phyloP scores from a whole-genome alignment of 108 stramenopile genomes.

The Stephanodiscus minutulus region DNA sequence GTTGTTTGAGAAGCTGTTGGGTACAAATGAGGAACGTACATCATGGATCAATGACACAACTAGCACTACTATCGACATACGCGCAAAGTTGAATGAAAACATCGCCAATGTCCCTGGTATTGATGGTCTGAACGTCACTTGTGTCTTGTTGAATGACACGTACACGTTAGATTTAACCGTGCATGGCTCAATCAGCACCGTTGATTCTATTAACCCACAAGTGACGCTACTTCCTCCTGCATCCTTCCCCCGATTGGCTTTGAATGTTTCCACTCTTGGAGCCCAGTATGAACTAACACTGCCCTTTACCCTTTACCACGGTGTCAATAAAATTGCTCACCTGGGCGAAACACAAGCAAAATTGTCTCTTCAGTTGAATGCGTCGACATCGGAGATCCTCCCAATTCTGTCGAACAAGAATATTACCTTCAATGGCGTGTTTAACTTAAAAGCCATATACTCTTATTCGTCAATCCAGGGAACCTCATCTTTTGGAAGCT shows the following conservation, averaged over 20 bases:
- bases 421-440: neutral
- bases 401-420: neutral
- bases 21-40: neutral
- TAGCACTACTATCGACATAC: neutral
- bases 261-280: neutral
- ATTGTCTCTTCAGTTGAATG: neutral
- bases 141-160: constrained; percentile 8
- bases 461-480: constrained; percentile 12
- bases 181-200: neutral
- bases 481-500: neutral
- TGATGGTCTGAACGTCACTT: constrained; percentile 6
- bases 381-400: neutral
- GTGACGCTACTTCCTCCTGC: neutral
- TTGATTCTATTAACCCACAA: neutral
- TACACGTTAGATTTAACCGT: constrained; percentile 1
- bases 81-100: neutral
- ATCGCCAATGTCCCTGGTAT: neutral
- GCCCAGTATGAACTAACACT: neutral
- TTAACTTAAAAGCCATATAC: neutral
- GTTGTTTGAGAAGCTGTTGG: constrained; percentile 20
- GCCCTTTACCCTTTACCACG: neutral
- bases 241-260: neutral
- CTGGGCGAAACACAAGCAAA: constrained; percentile 4
- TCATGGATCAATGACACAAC: constrained; percentile 12
- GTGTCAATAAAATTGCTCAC: constrained; percentile 2